A percentile compares a stretch with the other conserved stretches of the same genome.
phyloP scores from a whole-genome alignment of 1,139 yeast species.

The Lodderomyces beijingensis region DNA sequence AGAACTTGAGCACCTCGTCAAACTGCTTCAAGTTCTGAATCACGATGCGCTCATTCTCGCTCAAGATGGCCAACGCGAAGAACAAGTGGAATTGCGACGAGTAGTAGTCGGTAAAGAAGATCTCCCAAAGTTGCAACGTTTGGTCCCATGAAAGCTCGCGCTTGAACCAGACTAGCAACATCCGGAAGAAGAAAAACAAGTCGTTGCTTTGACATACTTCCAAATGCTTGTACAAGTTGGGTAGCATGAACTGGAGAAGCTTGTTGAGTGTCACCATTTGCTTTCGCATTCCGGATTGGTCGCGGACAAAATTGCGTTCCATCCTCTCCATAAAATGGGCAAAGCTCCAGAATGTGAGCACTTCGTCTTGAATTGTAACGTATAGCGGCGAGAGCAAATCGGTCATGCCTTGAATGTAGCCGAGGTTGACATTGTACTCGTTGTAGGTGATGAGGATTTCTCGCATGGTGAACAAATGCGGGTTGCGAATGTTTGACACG shows the following conservation, averaged over 20 bases:
- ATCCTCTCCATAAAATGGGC: conserved; percentile 85
- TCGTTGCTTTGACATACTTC: conserved; percentile 86
- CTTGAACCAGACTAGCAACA: conserved; percentile 93
- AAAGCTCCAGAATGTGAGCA: conserved; percentile 85
- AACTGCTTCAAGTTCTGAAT: conserved; percentile 68
- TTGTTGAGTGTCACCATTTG: conserved; percentile 84
- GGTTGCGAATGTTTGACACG: conserved; percentile 52
- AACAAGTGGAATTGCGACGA: conserved; percentile 85
- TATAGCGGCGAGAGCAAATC: conserved; percentile 87
- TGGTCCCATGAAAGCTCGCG: conserved; percentile 85
- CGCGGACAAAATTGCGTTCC: conserved; percentile 91
- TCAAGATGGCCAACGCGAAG: conserved; percentile 80
- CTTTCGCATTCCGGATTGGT: conserved; percentile 87
- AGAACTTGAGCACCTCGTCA: conserved; percentile 88
- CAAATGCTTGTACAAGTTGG: conserved; percentile 75
- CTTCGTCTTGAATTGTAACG: conserved; percentile 72
- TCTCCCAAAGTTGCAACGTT: conserved; percentile 82
- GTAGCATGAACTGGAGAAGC: conserved; percentile 82
- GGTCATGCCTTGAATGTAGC: conserved; percentile 98
- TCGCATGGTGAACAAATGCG: conserved; percentile 66
- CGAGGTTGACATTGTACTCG: conserved; percentile 75
- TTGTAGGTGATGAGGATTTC: conserved; percentile 84
- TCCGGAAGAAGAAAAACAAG: conserved; percentile 87
- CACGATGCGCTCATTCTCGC: conserved; percentile 78
- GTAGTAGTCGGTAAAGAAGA: conserved; percentile 79